Evolutionary conservation across 805 yeast species (phyloP), one percentile per base, ranked within the genome.

Genomic region (Kuraishia cidri): DNA sequence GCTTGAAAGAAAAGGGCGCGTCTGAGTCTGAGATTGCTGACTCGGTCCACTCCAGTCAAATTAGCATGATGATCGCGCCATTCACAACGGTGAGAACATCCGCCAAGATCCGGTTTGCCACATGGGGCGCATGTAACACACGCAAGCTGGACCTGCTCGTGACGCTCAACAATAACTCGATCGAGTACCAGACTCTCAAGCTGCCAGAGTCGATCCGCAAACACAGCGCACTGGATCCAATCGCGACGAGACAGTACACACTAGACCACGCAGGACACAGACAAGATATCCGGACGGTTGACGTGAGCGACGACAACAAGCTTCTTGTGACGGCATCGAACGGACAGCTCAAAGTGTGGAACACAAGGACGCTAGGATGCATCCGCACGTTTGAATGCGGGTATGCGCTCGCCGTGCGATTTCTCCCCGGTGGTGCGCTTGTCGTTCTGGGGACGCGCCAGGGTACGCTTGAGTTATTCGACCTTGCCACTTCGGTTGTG

Each of bases 281-380:
- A 51, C 75, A 86, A 2, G 99, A 92, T 54, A 69, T 90, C 18
- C 70, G 98, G 46, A 69, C 94, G 4, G 62, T 85, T 49, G 88
- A 86, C 43, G 65, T 92, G 23, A 81, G 94, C 36, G 73, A 76
- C 34, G 96, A 90, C 58, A 75, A 79, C 52, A 75, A 75, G 50
- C 60, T 92, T 37, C 60, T 90, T 26, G 94, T 87, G 3, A 80
- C 95, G 2, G 96, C 95, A 1, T 81, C 96, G 3, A 86, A 87
- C 48, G 97, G 97, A 15, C 71, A 75, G 42, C 59, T 92, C 40
- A 92, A 92, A 50, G 67, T 92, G 15, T 88, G 96, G 96, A 92
- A 92, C 49, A 52, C 81, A 19, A 66, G 67, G 40, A 76, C 90
- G 2, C 65, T 62, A 13, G 72, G 76, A 39, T 90, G 95, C 45